A percentile compares a stretch with the other conserved stretches of the same genome.
Conservation (phyloP, 2,329 filamentous ascomycete species). For the Apiospora koreana region DNA sequence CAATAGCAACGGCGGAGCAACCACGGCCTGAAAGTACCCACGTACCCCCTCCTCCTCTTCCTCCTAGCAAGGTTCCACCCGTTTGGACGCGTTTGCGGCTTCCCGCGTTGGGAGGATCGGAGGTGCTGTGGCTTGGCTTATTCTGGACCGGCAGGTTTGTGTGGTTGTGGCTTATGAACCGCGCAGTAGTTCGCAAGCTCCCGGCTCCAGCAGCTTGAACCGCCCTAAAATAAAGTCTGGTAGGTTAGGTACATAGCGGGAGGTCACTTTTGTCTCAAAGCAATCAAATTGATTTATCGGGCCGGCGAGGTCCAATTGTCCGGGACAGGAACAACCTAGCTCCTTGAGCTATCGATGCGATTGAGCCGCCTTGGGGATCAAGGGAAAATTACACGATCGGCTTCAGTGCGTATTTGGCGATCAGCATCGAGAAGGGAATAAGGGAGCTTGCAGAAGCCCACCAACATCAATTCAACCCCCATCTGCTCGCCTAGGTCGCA, state of each 20-base stretch:
- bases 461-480: neutral
- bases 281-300: neutral
- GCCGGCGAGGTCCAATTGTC: neutral
- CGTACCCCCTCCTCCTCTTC: neutral
- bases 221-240: neutral
- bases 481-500: constrained; percentile 2
- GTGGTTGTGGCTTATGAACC: neutral
- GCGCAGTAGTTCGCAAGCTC: neutral
- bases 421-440: neutral
- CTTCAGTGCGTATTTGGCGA: neutral
- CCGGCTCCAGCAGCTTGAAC: neutral
- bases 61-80: neutral
- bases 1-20: constrained; percentile 60
- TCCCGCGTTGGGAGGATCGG: constrained; percentile 1
- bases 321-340: constrained; percentile 16
- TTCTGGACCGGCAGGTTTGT: neutral
- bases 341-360: constrained; percentile 11
- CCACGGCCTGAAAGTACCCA: constrained; percentile 28
- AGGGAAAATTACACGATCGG: constrained; percentile 9
- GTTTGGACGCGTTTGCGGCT: neutral
- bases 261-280: neutral
- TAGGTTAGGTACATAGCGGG: neutral
- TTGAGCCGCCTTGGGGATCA: neutral
- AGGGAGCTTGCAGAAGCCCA: constrained; percentile 9
- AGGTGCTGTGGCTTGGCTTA: neutral